Base-by-base conservation (phyloP, 371 early-diverging fungal genomes). In the Mucor indicus region DNA sequence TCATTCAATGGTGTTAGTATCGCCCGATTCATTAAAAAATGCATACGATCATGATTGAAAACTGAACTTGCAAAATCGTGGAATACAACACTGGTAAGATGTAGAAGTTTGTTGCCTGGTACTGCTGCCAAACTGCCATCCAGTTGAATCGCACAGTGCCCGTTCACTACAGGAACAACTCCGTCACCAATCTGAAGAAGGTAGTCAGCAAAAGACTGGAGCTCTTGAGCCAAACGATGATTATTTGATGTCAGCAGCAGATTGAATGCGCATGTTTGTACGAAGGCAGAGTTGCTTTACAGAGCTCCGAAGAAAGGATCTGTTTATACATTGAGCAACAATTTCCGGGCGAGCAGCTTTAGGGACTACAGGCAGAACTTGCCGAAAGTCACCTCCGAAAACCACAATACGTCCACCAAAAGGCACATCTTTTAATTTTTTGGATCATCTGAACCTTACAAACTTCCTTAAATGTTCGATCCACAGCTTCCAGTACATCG, bases 331-430 rank as follows among this genome's bases (percentile, higher is more conserved):
- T 11, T 40, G 38, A 10, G 7, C 20, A 15, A 44, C 38, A 17
- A 50, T 37, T 16, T 53, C 53, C 1, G 49, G 20, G 20, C 53
- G 44, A 17, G 38, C 24, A 9, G 47, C 59, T 12, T 37, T 45
- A 10, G 44, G 53, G 19, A 55, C n/a, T 1, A 57, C 50, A 15
- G 58, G 58, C 1, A 39, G 33, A 4, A 55, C 48, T 23, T 57
- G 63, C 35, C 55, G 32, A 60, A 57, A 15, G n/a, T n/a, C n/a
- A n/a, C n/a, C n/a, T n/a, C n/a, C n/a, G n/a, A n/a, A n/a, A n/a
- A n/a, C n/a, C n/a, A n/a, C n/a, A n/a, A 63, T 47, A 15, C 59
- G 20, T 2, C 58, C 60, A 43, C 62, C 63, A 46, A 69, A 64
- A 29, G 60, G 55, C 4, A 55, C 35, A 22, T 38, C 6, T n/a